Evolutionary conservation across 257 asterid genomes (phyloP).

Genomic region (Avicennia marina): DNA sequence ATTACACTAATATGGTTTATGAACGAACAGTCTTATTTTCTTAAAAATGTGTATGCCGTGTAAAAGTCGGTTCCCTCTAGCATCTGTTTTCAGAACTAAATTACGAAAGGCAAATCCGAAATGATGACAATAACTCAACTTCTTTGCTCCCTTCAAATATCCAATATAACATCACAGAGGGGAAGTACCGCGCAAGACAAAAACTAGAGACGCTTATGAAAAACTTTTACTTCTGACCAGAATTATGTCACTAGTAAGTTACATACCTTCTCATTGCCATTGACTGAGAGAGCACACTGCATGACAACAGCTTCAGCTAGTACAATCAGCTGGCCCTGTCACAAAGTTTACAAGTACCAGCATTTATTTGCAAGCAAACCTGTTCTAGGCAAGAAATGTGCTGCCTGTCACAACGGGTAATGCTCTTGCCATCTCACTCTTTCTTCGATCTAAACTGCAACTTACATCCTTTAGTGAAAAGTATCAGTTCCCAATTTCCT

Average conservation of each 20-base stretch:
- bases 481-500: background rate
- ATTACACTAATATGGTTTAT: too few relatives aligned
- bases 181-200: background rate
- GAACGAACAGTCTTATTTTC: too few relatives aligned
- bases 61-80: background rate
- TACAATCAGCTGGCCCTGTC: too few relatives aligned
- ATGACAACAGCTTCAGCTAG: background rate
- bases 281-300: background rate
- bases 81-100: background rate
- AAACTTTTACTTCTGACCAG: background rate
- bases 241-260: background rate
- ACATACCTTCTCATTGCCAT: background rate
- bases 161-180: background rate
- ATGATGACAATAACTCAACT: background rate
- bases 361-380: too few relatives aligned
- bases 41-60: background rate
- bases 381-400: too few relatives aligned
- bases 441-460: background rate
- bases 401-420: background rate
- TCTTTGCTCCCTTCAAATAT: background rate
- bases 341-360: too few relatives aligned
- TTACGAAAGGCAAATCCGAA: background rate
- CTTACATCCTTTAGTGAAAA: background rate
- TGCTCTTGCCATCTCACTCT: background rate
- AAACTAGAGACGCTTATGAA: background rate